phyloP scores from a whole-genome alignment of 495 filamentous ascomycete species.

The Recurvomyces mirabilis region DNA sequence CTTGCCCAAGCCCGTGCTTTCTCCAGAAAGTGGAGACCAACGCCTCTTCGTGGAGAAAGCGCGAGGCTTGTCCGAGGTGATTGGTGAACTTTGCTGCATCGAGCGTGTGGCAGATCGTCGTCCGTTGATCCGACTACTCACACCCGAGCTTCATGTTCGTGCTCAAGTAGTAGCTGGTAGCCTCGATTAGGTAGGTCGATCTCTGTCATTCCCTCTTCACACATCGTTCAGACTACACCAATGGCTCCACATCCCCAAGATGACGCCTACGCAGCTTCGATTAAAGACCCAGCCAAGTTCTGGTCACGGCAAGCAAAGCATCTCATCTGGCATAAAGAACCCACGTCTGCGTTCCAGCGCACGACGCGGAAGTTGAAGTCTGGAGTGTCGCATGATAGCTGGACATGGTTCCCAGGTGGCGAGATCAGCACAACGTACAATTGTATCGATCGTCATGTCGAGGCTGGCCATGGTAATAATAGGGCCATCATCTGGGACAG shows the following conservation, averaged over 20 bases:
- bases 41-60: too few relatives aligned
- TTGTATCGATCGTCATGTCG: conserved; percentile 79
- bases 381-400: conserved; percentile 45
- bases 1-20: too few relatives aligned
- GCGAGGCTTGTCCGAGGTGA: too few relatives aligned
- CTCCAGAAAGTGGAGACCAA: too few relatives aligned
- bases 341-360: conserved; percentile 37
- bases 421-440: conserved; percentile 87
- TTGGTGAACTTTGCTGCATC: too few relatives aligned
- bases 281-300: conserved; percentile 55
- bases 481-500: conserved; percentile 81
- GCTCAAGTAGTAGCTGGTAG: too few relatives aligned
- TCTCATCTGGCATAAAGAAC: conserved; percentile 69
- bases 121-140: too few relatives aligned
- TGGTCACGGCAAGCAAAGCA: conserved; percentile 56
- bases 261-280: conserved; percentile 33
- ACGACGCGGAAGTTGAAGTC: conserved; percentile 39
- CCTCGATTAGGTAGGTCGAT: background rate
- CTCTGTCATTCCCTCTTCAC: background rate
- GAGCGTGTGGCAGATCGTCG: too few relatives aligned
- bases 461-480: conserved; percentile 56
- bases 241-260: conserved; percentile 30
- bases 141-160: too few relatives aligned
- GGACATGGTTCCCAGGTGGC: conserved; percentile 83
- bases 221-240: background rate